Conservation (phyloP, 1,284 basidiomycete species). For the Sporisorium reilianum region DNA sequence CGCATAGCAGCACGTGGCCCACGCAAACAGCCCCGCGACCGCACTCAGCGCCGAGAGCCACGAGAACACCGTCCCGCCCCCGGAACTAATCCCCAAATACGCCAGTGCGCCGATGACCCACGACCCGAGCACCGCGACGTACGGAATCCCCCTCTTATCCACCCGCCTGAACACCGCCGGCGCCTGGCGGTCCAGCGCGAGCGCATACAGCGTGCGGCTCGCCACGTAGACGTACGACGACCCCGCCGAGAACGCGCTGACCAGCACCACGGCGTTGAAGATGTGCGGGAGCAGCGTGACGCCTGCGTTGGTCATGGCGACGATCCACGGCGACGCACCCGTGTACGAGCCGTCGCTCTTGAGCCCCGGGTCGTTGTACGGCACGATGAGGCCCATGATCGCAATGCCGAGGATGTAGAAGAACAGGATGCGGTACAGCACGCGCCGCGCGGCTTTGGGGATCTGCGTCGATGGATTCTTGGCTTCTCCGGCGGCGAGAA, state of each 20-base stretch:
- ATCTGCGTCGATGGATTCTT: slow-evolving; percentile 69
- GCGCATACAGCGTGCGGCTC: slow-evolving; percentile 80
- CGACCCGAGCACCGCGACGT: slow-evolving; percentile 77
- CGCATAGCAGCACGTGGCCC: slow-evolving; percentile 83
- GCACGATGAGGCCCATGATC: slow-evolving; percentile 63
- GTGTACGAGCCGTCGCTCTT: slow-evolving; percentile 36
- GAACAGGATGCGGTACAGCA: slow-evolving; percentile 70
- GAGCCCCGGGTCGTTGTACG: slow-evolving; percentile 51
- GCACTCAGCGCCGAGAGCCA: slow-evolving; percentile 75
- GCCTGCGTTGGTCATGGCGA: slow-evolving; percentile 70
- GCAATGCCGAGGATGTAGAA: slow-evolving; percentile 71
- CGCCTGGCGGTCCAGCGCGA: slow-evolving; percentile 81
- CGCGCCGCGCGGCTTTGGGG: slow-evolving; percentile 55
- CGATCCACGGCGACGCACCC: slow-evolving; percentile 66
- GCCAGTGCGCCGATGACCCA: slow-evolving; percentile 78
- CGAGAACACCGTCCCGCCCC: slow-evolving; percentile 74
- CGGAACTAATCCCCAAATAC: slow-evolving; percentile 73
- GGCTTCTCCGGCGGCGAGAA: slow-evolving; percentile 80
- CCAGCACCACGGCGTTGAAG: slow-evolving; percentile 83
- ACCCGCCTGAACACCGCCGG: slow-evolving; percentile 79
- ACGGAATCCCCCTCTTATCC: slow-evolving; percentile 80
- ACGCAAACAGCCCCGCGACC: slow-evolving; percentile 79
- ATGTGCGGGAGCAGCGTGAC: slow-evolving; percentile 70
- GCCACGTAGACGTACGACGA: slow-evolving; percentile 85
- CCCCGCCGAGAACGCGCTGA: slow-evolving; percentile 87